Conservation (phyloP, 768 basidiomycete species). For the Hygrocybe coccinea region DNA sequence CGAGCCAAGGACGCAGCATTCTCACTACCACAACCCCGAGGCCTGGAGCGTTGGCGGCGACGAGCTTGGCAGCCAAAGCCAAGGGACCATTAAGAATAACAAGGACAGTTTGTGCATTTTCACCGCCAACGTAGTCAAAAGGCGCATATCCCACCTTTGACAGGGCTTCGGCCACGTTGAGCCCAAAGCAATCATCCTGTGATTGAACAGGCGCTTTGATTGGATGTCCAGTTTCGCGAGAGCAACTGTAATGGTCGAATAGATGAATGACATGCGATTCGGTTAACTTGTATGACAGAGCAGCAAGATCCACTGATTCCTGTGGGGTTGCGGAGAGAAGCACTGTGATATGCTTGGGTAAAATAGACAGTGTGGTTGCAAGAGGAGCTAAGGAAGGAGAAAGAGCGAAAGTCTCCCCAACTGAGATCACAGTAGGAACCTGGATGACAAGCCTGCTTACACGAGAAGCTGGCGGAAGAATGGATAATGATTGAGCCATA, state of each 20-base stretch:
- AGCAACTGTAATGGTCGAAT: constrained; percentile 80
- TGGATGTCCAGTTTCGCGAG: constrained; percentile 68
- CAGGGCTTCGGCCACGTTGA: constrained; percentile 46
- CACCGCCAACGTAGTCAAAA: constrained; percentile 73
- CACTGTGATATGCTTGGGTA: constrained; percentile 65
- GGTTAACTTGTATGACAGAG: constrained; percentile 67
- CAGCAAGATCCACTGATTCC: constrained; percentile 73
- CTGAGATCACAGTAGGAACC: constrained; percentile 67
- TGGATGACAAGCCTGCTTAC: constrained; percentile 75
- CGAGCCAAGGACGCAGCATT: constrained; percentile 81
- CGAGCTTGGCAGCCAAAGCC: constrained; percentile 56
- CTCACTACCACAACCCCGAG: constrained; percentile 69
- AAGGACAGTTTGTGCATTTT: constrained; percentile 56
- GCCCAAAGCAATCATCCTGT: constrained; percentile 18
- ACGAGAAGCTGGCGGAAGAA: constrained; percentile 59
- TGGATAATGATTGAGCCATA: constrained; percentile 75
- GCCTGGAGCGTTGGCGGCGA: constrained; percentile 40
- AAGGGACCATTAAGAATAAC: constrained; percentile 74
- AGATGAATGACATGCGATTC: constrained; percentile 76
- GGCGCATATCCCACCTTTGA: constrained; percentile 58
- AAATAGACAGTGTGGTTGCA: constrained; percentile 50
- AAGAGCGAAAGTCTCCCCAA: constrained; percentile 62
- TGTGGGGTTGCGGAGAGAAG: constrained; percentile 81
- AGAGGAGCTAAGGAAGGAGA: constrained; percentile 74
- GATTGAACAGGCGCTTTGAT: constrained; percentile 37